Percentiles rank a stretch among this genome's conserved stretches.
These are phyloP conservation scores for Ogataea thermomethanolica DNA, from an alignment of 805 yeast genomes.

Conservation along the genomic window DNA sequence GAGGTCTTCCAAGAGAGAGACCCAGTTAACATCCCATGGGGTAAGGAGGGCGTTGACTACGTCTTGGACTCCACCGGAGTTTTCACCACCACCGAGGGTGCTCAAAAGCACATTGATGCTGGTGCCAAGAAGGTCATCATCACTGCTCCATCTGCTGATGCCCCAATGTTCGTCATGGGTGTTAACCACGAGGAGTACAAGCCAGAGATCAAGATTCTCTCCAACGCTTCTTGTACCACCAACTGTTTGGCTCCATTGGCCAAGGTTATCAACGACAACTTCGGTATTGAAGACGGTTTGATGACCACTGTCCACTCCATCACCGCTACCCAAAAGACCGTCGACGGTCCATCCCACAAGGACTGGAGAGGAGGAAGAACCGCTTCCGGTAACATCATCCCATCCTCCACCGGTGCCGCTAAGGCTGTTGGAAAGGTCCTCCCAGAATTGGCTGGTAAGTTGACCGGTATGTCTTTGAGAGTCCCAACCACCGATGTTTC, in stretches of 20 bases:
- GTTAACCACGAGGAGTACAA: constrained; percentile 81
- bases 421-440: constrained; percentile 96
- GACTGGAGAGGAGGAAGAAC: constrained; percentile 99
- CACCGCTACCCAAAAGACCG: constrained; percentile 95
- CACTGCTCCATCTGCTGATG: constrained; percentile 91
- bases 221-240: constrained; percentile 95
- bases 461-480: constrained; percentile 91
- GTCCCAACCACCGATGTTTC: constrained; percentile 94
- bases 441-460: constrained; percentile 86
- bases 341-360: constrained; percentile 95
- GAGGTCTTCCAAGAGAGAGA: constrained; percentile 75
- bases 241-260: constrained; percentile 95
- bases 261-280: constrained; percentile 80
- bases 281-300: constrained; percentile 86
- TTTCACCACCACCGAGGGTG: constrained; percentile 79
- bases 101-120: constrained; percentile 78
- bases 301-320: constrained; percentile 97
- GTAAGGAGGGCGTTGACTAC: constrained; percentile 72
- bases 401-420: constrained; percentile 96
- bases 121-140: constrained; percentile 95
- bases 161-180: constrained; percentile 94
- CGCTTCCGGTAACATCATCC: constrained; percentile 92
- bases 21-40: constrained; percentile 90
- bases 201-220: constrained; percentile 69
- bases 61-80: constrained; percentile 95